Evolutionary conservation across 2,329 filamentous ascomycete species (phyloP), one percentile per base, ranked within the genome.

Genomic region (Nigrograna mackinnonii): DNA sequence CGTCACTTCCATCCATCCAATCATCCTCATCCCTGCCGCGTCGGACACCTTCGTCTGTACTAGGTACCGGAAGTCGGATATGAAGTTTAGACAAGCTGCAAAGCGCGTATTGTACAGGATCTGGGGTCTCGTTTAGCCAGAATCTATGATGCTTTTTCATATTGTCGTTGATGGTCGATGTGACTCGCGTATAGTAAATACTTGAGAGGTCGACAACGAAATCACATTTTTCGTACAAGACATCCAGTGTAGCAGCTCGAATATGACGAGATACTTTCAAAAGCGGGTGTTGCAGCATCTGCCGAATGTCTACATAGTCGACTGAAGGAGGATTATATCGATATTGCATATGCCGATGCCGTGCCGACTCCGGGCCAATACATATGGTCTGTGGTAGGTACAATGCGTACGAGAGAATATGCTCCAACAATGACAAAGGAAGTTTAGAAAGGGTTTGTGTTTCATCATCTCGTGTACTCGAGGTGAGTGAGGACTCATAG

Each of bases 1-100:
- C 54, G 39, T 54, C 49, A 22, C 54, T 55, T 6, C 54, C 54
- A 36, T 55, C 54, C 47, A 57, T 55, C 51, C 51, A 55, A 22
- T 55, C 44, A 22, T 49, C 26, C 31, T 57, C 51, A 5, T 47
- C 45, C 18, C 50, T 45, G 12, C 50, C 55, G 9, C 46, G 47
- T 22, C 41, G 40, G 6, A 35, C 38, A 17, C 37, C 35, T 4
- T 52, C 39, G 32, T 59, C 57, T 7, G 48, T 50, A 17, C 52
- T 54, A 5, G 57, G 54, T 2, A 59, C 54, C 5, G 58, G 55
- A n/a, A 62, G 47, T 18, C 56, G 52, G 18, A 62, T 36, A 19
- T 52, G 46, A 2, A 62, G 21, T 19, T 49, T 55, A 4, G 45
- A 55, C 16, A 57, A 42, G 16, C 35, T 49, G 3, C 26, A 37